Base-by-base conservation (phyloP, 768 basidiomycete genomes). In the Panaeolus cyanescens region DNA sequence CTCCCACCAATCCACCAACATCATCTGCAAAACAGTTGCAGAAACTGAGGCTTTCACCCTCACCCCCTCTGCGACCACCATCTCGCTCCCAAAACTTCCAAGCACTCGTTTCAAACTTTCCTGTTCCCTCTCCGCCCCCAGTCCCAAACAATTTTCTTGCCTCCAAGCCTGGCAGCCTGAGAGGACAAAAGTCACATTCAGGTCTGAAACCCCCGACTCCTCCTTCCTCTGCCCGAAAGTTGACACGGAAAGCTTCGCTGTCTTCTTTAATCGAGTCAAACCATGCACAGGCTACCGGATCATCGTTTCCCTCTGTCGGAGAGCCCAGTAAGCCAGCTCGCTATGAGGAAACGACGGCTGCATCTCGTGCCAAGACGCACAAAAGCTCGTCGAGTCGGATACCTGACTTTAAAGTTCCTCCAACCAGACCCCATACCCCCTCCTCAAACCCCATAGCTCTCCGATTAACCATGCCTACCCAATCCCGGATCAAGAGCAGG, bases 401-500 rank as follows among this genome's bases (percentile, higher is more conserved):
- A 9, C 81, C 83, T 60, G 91, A 93, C 60, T 87, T 85, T 70
- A 83, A 80, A 64, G 81, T 90, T 15, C 90, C 91, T n/a, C 88
- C 91, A 7, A 84, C 89, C 13, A 83, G 92, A 25, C 91, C 92
- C 1, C 87, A 85, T 25, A 93, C 93, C 1, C 91, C 92, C 1
- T 91, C 91, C 10, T 83, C 89, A 5, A 92, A 91, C 72, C 82
- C 91, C 20, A 84, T 83, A 10, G 92, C 91, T 19, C 80, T 92
- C 56, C 87, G 92, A 55, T 80, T 95, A 55, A 96, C 94, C 25
- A 90, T 95, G 90, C 94, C 94, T 1, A 93, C 91, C 5, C 88
- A 89, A 55, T 85, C 88, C 4, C 86, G 91, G 50, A 75, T 88
- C 30, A 93, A 91, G 77, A 77, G 86, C 3, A 84, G 95, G 37